Evolutionary conservation across 805 yeast species (phyloP).

Genomic region (Wickerhamomyces canadensis): DNA sequence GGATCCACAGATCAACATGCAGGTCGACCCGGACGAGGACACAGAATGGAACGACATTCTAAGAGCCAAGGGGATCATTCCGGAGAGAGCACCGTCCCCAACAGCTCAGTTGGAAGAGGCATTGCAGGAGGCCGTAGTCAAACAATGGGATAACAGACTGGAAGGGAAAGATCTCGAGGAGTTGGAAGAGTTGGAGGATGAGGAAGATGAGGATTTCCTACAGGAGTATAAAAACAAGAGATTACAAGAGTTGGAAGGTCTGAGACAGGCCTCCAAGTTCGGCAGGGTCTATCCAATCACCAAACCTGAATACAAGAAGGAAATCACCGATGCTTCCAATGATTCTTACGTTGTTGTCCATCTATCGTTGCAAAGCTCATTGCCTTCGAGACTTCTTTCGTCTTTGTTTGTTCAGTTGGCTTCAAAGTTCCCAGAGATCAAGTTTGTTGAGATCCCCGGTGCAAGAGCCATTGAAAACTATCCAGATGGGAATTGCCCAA

Average conservation of each 20-base stretch:
- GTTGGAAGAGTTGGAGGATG: conserved; percentile 83
- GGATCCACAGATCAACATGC: conserved; percentile 67
- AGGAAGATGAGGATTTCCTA: conserved; percentile 88
- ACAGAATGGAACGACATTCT: conserved; percentile 98
- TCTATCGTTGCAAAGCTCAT: conserved; percentile 57
- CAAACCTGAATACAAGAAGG: conserved; percentile 83
- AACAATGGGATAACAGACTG: conserved; percentile 77
- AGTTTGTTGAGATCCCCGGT: conserved; percentile 90
- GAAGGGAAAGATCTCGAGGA: conserved; percentile 76
- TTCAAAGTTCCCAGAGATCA: conserved; percentile 67
- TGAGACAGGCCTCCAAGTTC: conserved; percentile 52
- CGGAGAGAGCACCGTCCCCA: conserved; percentile 86
- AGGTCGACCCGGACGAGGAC: conserved; percentile 93
- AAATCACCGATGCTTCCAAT: conserved; percentile 77
- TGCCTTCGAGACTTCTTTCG: conserved; percentile 70
- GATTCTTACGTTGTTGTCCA: conserved; percentile 69
- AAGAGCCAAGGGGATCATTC: conserved; percentile 85
- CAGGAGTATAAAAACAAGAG: conserved; percentile 73
- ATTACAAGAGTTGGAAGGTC: conserved; percentile 61
- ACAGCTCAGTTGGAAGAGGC: conserved; percentile 84
- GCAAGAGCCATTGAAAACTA: conserved; percentile 87
- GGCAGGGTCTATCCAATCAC: conserved; percentile 76
- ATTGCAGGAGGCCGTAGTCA: conserved; percentile 70
- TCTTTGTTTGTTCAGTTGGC: conserved; percentile 57
- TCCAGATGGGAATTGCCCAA: conserved; percentile 89